A percentile compares a stretch with the other conserved stretches of the same genome.
These are phyloP conservation scores for Candida rishiriensis DNA, from an alignment of 805 yeast genomes.

Conservation along the genomic window DNA sequence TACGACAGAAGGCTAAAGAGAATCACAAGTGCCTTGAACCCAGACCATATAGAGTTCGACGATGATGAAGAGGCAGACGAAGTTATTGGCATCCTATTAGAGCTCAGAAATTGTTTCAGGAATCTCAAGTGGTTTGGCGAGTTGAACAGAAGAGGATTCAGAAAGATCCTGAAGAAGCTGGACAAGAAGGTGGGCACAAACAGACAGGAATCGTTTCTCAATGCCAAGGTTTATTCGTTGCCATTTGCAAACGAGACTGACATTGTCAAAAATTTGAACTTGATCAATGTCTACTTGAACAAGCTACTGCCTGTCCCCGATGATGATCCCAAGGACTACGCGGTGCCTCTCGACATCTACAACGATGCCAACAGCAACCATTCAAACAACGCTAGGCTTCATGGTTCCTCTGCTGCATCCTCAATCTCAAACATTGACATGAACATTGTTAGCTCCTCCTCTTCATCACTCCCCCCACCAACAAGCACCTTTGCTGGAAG, in stretches of 20 bases:
- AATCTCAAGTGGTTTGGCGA: constrained; percentile 94
- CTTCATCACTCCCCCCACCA: constrained; percentile 24
- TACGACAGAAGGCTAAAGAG: constrained; percentile 65
- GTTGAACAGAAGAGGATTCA: constrained; percentile 83
- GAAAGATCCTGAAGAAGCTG: constrained; percentile 82
- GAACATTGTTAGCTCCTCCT: constrained; percentile 10
- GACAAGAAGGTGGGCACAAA: constrained; percentile 75
- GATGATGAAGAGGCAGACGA: constrained; percentile 59
- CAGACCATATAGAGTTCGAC: constrained; percentile 17
- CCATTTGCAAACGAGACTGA: constrained; percentile 74
- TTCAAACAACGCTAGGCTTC: constrained; percentile 1
- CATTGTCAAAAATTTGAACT: constrained; percentile 46
- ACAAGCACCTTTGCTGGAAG: constrained; percentile 9
- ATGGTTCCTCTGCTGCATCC: constrained; percentile 18
- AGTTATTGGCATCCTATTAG: constrained; percentile 62
- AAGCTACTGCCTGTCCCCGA: constrained; percentile 43
- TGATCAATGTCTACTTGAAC: constrained; percentile 49
- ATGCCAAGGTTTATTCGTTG: constrained; percentile 65
- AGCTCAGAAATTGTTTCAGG: constrained; percentile 68
- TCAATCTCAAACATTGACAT: constrained; percentile 22
- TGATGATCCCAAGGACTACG: constrained; percentile 8
- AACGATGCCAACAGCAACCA: constrained; percentile 6
- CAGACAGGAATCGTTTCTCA: constrained; percentile 52
- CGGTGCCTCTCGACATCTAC: constrained; percentile 15
- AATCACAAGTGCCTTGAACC: constrained; percentile 37